Evolutionary conservation across 306 rosid genomes (phyloP).

Genomic region (Fragaria nilgerrensis): DNA sequence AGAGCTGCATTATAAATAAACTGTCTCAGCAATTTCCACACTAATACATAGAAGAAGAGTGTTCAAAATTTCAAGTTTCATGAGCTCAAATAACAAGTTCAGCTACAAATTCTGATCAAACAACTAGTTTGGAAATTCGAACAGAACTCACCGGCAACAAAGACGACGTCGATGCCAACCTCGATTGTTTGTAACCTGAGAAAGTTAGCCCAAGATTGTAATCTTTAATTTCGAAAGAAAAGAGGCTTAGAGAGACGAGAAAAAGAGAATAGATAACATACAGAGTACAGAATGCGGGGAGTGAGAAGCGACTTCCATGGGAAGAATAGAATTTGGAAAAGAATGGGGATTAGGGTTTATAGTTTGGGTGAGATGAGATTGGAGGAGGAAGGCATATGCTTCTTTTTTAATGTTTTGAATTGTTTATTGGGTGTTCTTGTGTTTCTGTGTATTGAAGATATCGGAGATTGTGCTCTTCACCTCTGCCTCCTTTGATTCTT

Average conservation of each 20-base stretch:
- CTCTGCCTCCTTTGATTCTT: too few species aligned
- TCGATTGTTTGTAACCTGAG: slow-evolving; percentile 9
- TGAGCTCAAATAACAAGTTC: not conserved
- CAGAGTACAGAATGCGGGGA: slow-evolving; percentile 1
- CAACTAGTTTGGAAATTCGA: not conserved
- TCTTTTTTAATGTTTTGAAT: not conserved
- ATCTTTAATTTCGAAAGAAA: not conserved
- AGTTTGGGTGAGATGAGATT: not conserved
- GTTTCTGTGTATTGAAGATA: not conserved
- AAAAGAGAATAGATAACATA: not conserved
- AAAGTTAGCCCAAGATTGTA: not conserved
- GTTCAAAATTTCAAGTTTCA: not conserved
- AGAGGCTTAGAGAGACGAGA: not conserved
- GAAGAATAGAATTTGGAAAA: not conserved
- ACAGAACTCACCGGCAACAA: not conserved
- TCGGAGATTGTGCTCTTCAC: not conserved
- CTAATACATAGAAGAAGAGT: not conserved
- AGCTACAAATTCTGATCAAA: not conserved
- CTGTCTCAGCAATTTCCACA: not conserved
- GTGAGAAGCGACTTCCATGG: slow-evolving; percentile 14
- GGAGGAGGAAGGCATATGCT: not conserved
- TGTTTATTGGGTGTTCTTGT: slow-evolving; percentile 1
- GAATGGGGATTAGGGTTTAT: not conserved
- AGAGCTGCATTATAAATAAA: slow-evolving; percentile 37
- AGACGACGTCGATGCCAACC: not conserved